A percentile compares a stretch with the other conserved stretches of the same genome.
phyloP scores from a whole-genome alignment of 163 green algal genomes.

The Chlamydomonas reinhardtii region DNA sequence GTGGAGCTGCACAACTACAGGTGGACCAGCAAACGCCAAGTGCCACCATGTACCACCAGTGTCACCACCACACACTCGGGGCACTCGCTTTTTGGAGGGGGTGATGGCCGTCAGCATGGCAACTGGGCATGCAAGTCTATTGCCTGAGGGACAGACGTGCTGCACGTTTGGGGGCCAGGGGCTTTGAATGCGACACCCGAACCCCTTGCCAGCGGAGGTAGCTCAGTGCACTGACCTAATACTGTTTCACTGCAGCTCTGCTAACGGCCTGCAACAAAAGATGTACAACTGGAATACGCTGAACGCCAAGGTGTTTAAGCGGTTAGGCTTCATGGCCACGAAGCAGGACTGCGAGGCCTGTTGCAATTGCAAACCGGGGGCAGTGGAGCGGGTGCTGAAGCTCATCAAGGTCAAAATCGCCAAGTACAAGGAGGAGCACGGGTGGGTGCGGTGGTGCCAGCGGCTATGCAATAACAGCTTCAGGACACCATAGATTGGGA shows the following conservation, averaged over 20 bases:
- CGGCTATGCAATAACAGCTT: neutral
- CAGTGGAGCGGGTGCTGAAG: slow-evolving; percentile 90
- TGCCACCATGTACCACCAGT: neutral
- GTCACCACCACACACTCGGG: neutral
- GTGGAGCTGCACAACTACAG: slow-evolving; percentile 99
- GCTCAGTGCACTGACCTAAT: neutral
- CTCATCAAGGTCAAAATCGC: slow-evolving; percentile 80
- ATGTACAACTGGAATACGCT: slow-evolving; percentile 98
- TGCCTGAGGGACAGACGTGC: too few relatives aligned
- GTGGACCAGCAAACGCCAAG: too few relatives aligned
- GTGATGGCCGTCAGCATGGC: too few relatives aligned
- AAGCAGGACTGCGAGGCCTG: slow-evolving; percentile 76
- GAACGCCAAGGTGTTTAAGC: slow-evolving; percentile 92
- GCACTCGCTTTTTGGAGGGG: too few relatives aligned
- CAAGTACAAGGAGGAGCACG: slow-evolving; percentile 63
- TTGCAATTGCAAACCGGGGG: slow-evolving; percentile 72
- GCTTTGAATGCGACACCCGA: too few relatives aligned
- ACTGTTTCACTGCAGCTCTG: slow-evolving; percentile 61
- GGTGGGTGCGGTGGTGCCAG: neutral
- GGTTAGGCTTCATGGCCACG: slow-evolving; percentile 82
- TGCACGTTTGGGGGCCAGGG: too few relatives aligned
- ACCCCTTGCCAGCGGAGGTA: too few relatives aligned
- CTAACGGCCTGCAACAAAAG: slow-evolving; percentile 89
- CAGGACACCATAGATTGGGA: too few relatives aligned
- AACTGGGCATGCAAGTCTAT: too few relatives aligned